These are phyloP conservation scores for Penicillium thymicola DNA, from an alignment of 2,329 filamentous ascomycete species.

Conservation along the genomic window DNA sequence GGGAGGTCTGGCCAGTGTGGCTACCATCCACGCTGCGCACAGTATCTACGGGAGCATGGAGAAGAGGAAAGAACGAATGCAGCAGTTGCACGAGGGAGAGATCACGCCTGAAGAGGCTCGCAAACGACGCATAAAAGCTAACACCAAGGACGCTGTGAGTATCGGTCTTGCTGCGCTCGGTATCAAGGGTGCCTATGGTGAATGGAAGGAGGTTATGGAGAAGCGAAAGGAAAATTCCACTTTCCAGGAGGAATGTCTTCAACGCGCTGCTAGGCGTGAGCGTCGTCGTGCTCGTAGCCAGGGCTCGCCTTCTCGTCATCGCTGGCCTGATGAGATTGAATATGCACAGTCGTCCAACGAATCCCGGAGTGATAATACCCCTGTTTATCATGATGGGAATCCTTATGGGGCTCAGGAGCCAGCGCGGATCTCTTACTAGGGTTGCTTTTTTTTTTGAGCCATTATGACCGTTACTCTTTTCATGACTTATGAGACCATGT, in stretches of 20 bases:
- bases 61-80: slow-evolving; percentile 59
- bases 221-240: slow-evolving; percentile 56
- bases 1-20: slow-evolving; percentile 63
- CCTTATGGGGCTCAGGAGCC: slow-evolving; percentile 13
- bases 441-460: not conserved
- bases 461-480: not conserved
- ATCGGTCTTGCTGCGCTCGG: slow-evolving; percentile 65
- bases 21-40: slow-evolving; percentile 67
- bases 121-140: slow-evolving; percentile 61
- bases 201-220: slow-evolving; percentile 67
- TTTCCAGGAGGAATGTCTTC: slow-evolving; percentile 49
- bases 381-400: slow-evolving; percentile 16
- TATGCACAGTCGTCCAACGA: slow-evolving; percentile 7
- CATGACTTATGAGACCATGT: slow-evolving; percentile 12
- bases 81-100: slow-evolving; percentile 60
- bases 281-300: slow-evolving; percentile 33
- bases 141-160: slow-evolving; percentile 62
- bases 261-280: slow-evolving; percentile 48
- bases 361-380: not conserved
- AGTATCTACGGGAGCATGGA: slow-evolving; percentile 62
- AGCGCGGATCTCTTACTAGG: slow-evolving; percentile 20
- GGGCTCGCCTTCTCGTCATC: slow-evolving; percentile 6
- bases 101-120: slow-evolving; percentile 61
- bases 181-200: slow-evolving; percentile 63
- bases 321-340: slow-evolving; percentile 35